These are phyloP conservation scores for Sordariomycetes sp. DNA, from an alignment of 2,329 filamentous ascomycete species.

Conservation along the genomic window DNA sequence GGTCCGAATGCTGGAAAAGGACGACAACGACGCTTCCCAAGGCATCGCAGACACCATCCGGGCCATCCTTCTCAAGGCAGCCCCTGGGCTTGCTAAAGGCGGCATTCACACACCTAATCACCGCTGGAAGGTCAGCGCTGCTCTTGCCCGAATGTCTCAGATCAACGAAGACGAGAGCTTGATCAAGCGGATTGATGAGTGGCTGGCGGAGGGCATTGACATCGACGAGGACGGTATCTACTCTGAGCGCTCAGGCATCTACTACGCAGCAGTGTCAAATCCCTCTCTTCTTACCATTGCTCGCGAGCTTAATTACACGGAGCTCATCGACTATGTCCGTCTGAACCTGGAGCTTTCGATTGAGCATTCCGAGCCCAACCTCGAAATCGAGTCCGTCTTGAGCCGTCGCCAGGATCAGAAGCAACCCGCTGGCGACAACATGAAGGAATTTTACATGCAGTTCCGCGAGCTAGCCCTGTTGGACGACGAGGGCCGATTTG, in stretches of 20 bases:
- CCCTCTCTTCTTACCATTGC: slow-evolving; percentile 9
- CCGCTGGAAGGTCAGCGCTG: slow-evolving; percentile 10
- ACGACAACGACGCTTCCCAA: slow-evolving; percentile 6
- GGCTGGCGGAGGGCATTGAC: slow-evolving; percentile 11
- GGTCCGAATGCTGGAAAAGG: slow-evolving; percentile 8
- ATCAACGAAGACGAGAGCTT: slow-evolving; percentile 8
- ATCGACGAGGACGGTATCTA: slow-evolving; percentile 12
- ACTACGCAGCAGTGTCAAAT: slow-evolving; percentile 10
- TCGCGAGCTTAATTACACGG: slow-evolving; percentile 8
- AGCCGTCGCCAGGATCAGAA: slow-evolving; percentile 10
- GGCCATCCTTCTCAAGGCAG: slow-evolving; percentile 9
- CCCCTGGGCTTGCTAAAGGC: slow-evolving; percentile 7
- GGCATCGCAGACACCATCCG: slow-evolving; percentile 7
- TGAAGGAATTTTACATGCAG: slow-evolving; percentile 8
- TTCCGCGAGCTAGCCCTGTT: slow-evolving; percentile 10
- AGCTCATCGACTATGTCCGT: slow-evolving; percentile 8
- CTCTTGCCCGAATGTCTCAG: slow-evolving; percentile 9
- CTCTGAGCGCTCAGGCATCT: slow-evolving; percentile 10
- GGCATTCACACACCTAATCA: slow-evolving; percentile 12
- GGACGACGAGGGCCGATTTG: slow-evolving; percentile 8
- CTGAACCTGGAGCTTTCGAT: slow-evolving; percentile 10
- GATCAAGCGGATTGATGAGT: slow-evolving; percentile 8
- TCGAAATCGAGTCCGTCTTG: slow-evolving; percentile 10
- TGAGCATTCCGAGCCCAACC: slow-evolving; percentile 8
- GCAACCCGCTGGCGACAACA: slow-evolving; percentile 7